Evolutionary conservation across 768 basidiomycete species (phyloP).

Genomic region (Serendipita sp.): DNA sequence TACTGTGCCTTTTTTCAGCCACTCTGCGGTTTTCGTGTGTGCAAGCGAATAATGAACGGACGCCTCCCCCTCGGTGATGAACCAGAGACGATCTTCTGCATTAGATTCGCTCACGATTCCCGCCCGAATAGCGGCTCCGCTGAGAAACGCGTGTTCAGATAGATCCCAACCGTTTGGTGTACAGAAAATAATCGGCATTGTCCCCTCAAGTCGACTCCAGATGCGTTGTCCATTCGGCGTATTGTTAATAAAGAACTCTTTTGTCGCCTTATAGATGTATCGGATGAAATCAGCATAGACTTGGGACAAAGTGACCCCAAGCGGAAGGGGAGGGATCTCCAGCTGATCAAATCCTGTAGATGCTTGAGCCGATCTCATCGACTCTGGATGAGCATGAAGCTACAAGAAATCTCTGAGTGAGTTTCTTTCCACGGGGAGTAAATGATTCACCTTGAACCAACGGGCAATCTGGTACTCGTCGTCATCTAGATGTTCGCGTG

Average conservation of each 20-base stretch:
- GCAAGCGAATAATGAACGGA: conserved; percentile 7
- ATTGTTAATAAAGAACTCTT: not conserved
- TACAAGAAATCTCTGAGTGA: not conserved
- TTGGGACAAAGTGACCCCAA: not conserved
- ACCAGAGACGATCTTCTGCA: not conserved
- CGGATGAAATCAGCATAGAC: conserved; percentile 8
- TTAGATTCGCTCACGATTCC: not conserved
- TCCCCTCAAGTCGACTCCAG: not conserved
- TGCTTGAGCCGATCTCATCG: not conserved
- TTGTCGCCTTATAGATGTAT: not conserved
- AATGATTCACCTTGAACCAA: not conserved
- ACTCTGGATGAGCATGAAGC: too few species aligned
- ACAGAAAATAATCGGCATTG: conserved; percentile 10
- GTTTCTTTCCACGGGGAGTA: too few species aligned
- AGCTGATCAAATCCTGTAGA: not conserved
- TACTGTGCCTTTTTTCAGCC: not conserved
- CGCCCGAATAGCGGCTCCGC: not conserved
- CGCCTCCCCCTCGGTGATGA: conserved; percentile 9
- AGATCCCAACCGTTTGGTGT: conserved; percentile 16
- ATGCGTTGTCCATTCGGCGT: conserved; percentile 5
- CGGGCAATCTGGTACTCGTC: not conserved
- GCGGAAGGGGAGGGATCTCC: not conserved
- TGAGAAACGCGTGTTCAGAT: conserved; percentile 3
- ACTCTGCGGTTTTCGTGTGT: not conserved
- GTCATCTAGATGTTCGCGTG: not conserved